A percentile compares a stretch with the other conserved stretches of the same genome.
Evolutionary conservation across 2,329 filamentous ascomycete species (phyloP).

Genomic region (Fusarium heterosporum): DNA sequence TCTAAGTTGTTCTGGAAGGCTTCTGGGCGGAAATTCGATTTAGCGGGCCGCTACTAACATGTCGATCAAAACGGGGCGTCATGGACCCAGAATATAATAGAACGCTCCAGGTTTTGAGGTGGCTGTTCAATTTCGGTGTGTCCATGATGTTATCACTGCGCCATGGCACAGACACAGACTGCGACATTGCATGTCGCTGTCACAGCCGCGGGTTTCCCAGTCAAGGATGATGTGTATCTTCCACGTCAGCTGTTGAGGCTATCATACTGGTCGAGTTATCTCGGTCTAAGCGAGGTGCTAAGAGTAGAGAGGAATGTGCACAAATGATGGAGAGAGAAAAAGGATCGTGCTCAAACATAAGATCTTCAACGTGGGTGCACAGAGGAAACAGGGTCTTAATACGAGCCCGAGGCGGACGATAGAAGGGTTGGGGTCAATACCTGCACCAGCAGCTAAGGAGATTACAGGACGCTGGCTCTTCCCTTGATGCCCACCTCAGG

Average conservation of each 20-base stretch:
- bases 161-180: slow-evolving; percentile 35
- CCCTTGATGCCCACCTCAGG: slow-evolving; percentile 14
- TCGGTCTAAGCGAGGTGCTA: slow-evolving; percentile 24
- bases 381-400: slow-evolving; percentile 16
- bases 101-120: slow-evolving; percentile 2
- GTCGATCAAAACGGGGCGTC: slow-evolving; percentile 20
- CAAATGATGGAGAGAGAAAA: background rate
- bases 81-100: slow-evolving; percentile 26
- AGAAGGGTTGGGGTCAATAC: slow-evolving; percentile 13
- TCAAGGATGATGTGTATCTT: slow-evolving; percentile 23
- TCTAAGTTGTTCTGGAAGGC: slow-evolving; percentile 43
- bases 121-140: slow-evolving; percentile 18
- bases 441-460: slow-evolving; percentile 20
- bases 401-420: slow-evolving; percentile 25
- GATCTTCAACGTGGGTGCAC: slow-evolving; percentile 23
- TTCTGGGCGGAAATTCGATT: slow-evolving; percentile 36
- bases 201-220: slow-evolving; percentile 20
- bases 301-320: slow-evolving; percentile 29
- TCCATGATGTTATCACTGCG: slow-evolving; percentile 22
- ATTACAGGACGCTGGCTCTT: slow-evolving; percentile 42
- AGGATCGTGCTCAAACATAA: slow-evolving; percentile 22
- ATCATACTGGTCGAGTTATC: background rate
- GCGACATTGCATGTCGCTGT: slow-evolving; percentile 2
- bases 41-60: slow-evolving; percentile 20
- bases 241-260: slow-evolving; percentile 16